A percentile compares a stretch with the other conserved stretches of the same genome.
These are phyloP conservation scores for Trichoderma sp. DNA, from an alignment of 2,329 filamentous ascomycete genomes.

Conservation along the genomic window DNA sequence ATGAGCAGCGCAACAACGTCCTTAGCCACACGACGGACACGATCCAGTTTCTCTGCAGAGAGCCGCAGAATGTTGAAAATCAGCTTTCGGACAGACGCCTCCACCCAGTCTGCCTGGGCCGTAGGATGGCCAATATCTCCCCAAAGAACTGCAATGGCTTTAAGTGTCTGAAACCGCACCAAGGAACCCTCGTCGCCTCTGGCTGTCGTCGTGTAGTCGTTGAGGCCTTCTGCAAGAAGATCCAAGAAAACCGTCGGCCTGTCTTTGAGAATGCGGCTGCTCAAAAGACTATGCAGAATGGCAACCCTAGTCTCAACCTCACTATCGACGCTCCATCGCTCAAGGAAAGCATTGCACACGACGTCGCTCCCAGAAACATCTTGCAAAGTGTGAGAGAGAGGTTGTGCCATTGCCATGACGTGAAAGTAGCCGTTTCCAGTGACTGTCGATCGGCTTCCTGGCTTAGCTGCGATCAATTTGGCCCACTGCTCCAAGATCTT, in stretches of 20 bases:
- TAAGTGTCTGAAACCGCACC: constrained; percentile 77
- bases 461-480: constrained; percentile 40
- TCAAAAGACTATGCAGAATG: constrained; percentile 56
- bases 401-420: constrained; percentile 53
- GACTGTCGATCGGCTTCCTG: constrained; percentile 36
- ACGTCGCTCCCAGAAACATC: constrained; percentile 30
- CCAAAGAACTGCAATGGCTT: constrained; percentile 70
- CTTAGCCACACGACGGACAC: constrained; percentile 71
- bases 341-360: constrained; percentile 48
- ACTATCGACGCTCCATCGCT: constrained; percentile 54
- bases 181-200: constrained; percentile 88
- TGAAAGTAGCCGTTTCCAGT: constrained; percentile 55
- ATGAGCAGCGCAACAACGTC: constrained; percentile 50
- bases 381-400: constrained; percentile 34
- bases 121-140: constrained; percentile 33
- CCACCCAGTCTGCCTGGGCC: constrained; percentile 28
- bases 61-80: constrained; percentile 63
- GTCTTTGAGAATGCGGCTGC: constrained; percentile 47
- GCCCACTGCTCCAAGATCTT: constrained; percentile 50
- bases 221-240: constrained; percentile 61
- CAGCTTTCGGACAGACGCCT: constrained; percentile 40
- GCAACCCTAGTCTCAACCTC: constrained; percentile 56
- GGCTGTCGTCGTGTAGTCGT: constrained; percentile 89
- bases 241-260: constrained; percentile 45
- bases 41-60: constrained; percentile 86